Conservation (phyloP, 805 yeast genomes). For the Saturnispora sekii region DNA sequence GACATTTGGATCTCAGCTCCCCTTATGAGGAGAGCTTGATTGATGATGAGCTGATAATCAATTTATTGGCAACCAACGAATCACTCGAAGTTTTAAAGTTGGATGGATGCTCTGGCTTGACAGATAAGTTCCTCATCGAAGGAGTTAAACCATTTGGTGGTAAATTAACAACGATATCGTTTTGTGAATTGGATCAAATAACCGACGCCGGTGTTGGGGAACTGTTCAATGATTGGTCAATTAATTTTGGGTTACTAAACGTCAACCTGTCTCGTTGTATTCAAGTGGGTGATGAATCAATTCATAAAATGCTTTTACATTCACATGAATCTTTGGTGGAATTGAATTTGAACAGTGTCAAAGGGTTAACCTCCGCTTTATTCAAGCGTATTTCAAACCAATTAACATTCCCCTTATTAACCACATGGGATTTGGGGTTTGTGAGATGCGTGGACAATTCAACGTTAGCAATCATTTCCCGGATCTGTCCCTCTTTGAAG, state of each 20-base stretch:
- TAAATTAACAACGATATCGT: constrained; percentile 46
- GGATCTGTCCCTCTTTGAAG: constrained; percentile 50
- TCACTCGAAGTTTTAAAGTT: constrained; percentile 47
- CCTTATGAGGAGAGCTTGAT: constrained; percentile 59
- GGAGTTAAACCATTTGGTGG: constrained; percentile 54
- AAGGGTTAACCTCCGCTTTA: constrained; percentile 40
- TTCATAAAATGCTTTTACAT: constrained; percentile 52
- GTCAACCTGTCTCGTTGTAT: constrained; percentile 59
- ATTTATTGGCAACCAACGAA: constrained; percentile 45
- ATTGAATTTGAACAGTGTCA: constrained; percentile 66
- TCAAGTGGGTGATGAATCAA: constrained; percentile 51
- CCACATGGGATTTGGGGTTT: constrained; percentile 70
- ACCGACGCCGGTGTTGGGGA: constrained; percentile 57
- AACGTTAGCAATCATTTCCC: constrained; percentile 46
- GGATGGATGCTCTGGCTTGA: constrained; percentile 65
- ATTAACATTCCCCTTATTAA: constrained; percentile 45
- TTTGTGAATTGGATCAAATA: constrained; percentile 50
- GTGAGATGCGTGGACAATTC: constrained; percentile 67
- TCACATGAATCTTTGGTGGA: constrained; percentile 57
- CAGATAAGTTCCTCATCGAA: constrained; percentile 50
- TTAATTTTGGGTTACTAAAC: constrained; percentile 49
- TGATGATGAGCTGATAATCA: constrained; percentile 56
- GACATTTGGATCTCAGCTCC: constrained; percentile 54
- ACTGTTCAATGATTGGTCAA: constrained; percentile 48
- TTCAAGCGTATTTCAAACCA: constrained; percentile 38